Base-by-base conservation (phyloP, 1,284 basidiomycete genomes). In the Xerocomus minutiporus region DNA sequence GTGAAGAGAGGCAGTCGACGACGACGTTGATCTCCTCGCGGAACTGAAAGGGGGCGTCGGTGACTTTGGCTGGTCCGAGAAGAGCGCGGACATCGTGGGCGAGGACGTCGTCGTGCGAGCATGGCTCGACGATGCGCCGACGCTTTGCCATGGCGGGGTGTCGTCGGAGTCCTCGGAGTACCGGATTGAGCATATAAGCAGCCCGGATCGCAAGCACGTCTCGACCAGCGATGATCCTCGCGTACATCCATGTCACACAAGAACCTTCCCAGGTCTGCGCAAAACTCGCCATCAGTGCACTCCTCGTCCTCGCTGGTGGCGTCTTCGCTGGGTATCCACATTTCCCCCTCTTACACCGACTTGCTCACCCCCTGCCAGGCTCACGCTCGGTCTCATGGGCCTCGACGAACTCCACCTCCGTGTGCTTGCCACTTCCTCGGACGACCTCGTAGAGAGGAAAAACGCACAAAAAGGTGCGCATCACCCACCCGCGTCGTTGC, bases 301-400 rank as follows among this genome's bases (percentile, higher is more conserved):
- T 71, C 1, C 76, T 95, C 28, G 90, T 94, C 11, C 71, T 95
- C 1, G 73, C 81, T 0, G 92, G 91, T 13, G 92, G 91, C 51
- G 84, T 91, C 11, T 93, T 95, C 67, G 88, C 91, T 28, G 92
- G 91, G 91, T 90, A 29, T 1, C 13, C 7, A 2, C 15, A 15
- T n/a, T 11, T 36, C 3, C 3, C 7, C 15, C 0, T 1, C 0
- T 7, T 4, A 1, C 0, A 1, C 0, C 12, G 25, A 4, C 20
- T 0, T 13, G 3, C 53, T 54, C 8, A 59, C 12, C 6, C 2
- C 31, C 25, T 5, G n/a, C 29, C 51, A 57, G 85, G 2, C 75
- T 97, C 49, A 97, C 93, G 0, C 82, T 97, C 20, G 94, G 91
- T 5, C 76, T 97, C 31, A 97, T 97, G 94, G 94, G 95, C 2